Base-by-base conservation (phyloP, 2,329 filamentous ascomycete species). In the Coleophoma eucalyptorum region DNA sequence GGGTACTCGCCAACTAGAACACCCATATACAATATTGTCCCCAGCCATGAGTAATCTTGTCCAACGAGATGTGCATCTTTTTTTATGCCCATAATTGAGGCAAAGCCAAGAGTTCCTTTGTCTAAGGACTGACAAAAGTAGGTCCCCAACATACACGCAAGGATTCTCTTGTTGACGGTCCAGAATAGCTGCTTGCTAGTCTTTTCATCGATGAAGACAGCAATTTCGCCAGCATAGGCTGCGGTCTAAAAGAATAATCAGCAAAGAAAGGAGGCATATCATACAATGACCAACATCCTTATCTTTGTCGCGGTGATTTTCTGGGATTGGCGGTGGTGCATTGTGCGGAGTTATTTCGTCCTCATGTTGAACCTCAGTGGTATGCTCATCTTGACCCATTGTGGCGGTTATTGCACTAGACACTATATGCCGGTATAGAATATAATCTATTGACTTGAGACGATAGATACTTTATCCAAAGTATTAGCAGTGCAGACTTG, bases 71-170 rank as follows among this genome's bases (percentile, higher is more conserved):
- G 37, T 0, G 60, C 53, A 50, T 64, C 59, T 8, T 49, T 46
- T 21, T 50, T 43, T 12, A 65, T 60, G 3, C 57, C 59, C 61
- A 64, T 64, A 21, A 65, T 62, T 44, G 53, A 58, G 12, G 58
- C 53, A 34, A 64, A 65, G 13, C 56, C 56, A 43, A 63, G 44
- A 2, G 62, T 64, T 2, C 62, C 61, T 44, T 65, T 65, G 43
- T 65, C 66, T 3, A 71, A 55, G 16, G 65, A 73, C 61, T 65
- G 69, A 51, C 59, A 68, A 62, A 64, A 76, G 61, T 78, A 81
- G 35, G 72, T 76, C 31, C 72, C 74, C 43, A 75, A 65, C 61
- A 79, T 75, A 60, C 77, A 78, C 11, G 70, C 74, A 49, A 81
- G 62, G 44, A 76, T 70, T 33, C 71, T 68, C 48, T 75, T 72